A percentile compares a stretch with the other conserved stretches of the same genome.
These are phyloP conservation scores for Chalciporus piperatus DNA, from an alignment of 768 basidiomycete species.

Conservation along the genomic window DNA sequence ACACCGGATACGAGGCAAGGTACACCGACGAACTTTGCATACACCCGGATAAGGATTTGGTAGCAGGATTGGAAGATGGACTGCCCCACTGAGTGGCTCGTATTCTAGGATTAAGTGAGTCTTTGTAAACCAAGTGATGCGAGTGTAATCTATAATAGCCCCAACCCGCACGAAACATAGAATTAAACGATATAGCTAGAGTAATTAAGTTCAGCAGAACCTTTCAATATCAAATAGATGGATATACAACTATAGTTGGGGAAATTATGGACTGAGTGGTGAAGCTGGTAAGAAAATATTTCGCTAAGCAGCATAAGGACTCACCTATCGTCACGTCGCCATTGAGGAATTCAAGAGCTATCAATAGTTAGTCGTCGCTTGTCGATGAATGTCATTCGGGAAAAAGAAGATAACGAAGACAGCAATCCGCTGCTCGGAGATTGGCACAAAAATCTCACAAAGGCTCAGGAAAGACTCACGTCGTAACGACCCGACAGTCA, in stretches of 20 bases:
- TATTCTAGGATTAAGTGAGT: not conserved
- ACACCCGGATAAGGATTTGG: not conserved
- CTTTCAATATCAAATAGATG: too few relatives aligned
- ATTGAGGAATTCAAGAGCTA: not conserved
- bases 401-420: not conserved
- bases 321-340: slow-evolving; percentile 3
- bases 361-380: not conserved
- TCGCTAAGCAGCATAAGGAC: too few relatives aligned
- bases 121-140: too few relatives aligned
- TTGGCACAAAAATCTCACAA: not conserved
- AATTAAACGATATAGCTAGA: too few relatives aligned
- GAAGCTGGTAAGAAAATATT: not conserved
- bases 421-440: slow-evolving; percentile 5
- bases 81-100: not conserved
- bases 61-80: not conserved
- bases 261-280: not conserved
- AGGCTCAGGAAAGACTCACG: not conserved
- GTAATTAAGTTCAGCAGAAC: too few relatives aligned
- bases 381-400: slow-evolving; percentile 2
- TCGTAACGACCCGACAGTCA: slow-evolving; percentile 2
- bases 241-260: not conserved
- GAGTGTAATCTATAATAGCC: too few relatives aligned
- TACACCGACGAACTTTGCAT: not conserved
- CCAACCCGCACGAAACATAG: too few relatives aligned
- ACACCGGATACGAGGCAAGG: not conserved